These are phyloP conservation scores for Sarocladium oryzae DNA, from an alignment of 2,329 filamentous ascomycete species.

Conservation along the genomic window DNA sequence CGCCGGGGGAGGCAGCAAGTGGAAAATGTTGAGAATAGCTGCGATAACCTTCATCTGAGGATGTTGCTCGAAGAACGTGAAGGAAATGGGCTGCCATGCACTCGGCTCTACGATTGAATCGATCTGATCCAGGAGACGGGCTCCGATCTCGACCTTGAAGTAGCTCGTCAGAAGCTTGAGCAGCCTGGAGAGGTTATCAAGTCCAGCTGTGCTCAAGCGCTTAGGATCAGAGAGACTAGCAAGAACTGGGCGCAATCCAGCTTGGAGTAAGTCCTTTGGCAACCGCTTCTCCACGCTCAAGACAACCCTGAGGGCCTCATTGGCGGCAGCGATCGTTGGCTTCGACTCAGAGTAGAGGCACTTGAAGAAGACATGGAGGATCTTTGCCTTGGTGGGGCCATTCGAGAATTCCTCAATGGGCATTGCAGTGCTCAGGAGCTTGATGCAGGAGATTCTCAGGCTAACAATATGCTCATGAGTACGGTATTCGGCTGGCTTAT, in stretches of 20 bases:
- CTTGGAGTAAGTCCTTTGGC: constrained; percentile 91
- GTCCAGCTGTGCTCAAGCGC: constrained; percentile 76
- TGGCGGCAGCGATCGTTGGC: constrained; percentile 89
- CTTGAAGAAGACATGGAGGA: constrained; percentile 97
- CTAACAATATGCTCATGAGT: constrained; percentile 94
- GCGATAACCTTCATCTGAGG: constrained; percentile 90
- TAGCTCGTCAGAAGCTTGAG: constrained; percentile 92
- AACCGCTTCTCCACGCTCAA: constrained; percentile 84
- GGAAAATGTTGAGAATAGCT: constrained; percentile 93
- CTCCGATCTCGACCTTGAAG: constrained; percentile 97
- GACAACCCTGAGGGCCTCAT: constrained; percentile 81
- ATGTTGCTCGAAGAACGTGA: constrained; percentile 90
- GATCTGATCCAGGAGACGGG: constrained; percentile 87
- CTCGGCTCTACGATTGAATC: constrained; percentile 79
- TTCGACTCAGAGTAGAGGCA: constrained; percentile 89
- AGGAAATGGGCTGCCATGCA: constrained; percentile 82
- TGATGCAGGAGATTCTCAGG: constrained; percentile 87
- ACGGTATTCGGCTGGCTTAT: constrained; percentile 89
- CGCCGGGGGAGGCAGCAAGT: constrained; percentile 85
- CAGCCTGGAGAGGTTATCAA: constrained; percentile 85
- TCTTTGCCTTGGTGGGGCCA: constrained; percentile 57
- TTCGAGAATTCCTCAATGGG: constrained; percentile 86
- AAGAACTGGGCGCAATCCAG: constrained; percentile 87
- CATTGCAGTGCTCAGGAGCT: constrained; percentile 88
- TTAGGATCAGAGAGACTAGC: constrained; percentile 94